These are phyloP conservation scores for Sporisorium scitamineum DNA, from an alignment of 1,284 basidiomycete genomes.

Conservation along the genomic window DNA sequence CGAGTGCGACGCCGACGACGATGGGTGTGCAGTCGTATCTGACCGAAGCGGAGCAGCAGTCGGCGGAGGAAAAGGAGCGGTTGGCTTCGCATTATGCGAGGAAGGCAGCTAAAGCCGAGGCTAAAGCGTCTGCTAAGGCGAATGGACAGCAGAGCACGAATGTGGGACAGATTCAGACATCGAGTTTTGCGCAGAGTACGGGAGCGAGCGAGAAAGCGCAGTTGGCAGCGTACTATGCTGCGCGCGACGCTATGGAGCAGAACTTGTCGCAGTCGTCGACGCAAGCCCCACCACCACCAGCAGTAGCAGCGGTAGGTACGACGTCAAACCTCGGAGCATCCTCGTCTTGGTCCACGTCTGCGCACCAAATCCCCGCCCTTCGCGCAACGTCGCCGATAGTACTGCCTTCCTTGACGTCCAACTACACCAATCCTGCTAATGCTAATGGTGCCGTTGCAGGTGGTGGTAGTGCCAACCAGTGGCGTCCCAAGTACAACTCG, in stretches of 20 bases:
- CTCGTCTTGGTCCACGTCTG: background rate
- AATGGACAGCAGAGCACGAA: too few relatives aligned
- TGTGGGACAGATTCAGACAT: too few relatives aligned
- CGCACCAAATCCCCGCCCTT: slow-evolving; percentile 1
- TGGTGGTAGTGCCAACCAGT: slow-evolving; percentile 13
- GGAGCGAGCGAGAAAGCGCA: slow-evolving; percentile 46
- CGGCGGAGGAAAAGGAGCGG: slow-evolving; percentile 43
- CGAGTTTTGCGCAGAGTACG: background rate
- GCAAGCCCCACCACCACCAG: background rate
- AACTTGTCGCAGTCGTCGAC: slow-evolving; percentile 7
- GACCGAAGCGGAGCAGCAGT: slow-evolving; percentile 45
- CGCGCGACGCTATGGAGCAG: slow-evolving; percentile 37
- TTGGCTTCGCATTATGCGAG: slow-evolving; percentile 47
- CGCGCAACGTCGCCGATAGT: background rate
- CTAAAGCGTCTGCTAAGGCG: slow-evolving; percentile 21
- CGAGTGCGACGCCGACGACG: background rate
- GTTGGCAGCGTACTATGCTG: slow-evolving; percentile 49
- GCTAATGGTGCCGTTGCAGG: too few relatives aligned
- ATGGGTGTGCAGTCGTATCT: slow-evolving; percentile 28
- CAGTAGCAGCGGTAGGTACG: background rate
- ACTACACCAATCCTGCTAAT: too few relatives aligned
- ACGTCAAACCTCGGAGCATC: background rate
- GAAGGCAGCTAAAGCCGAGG: slow-evolving; percentile 40
- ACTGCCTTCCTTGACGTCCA: background rate
- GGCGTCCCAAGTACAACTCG: slow-evolving; percentile 33